Base-by-base conservation (phyloP, 2,329 filamentous ascomycete species). In the Xylogone sp. region DNA sequence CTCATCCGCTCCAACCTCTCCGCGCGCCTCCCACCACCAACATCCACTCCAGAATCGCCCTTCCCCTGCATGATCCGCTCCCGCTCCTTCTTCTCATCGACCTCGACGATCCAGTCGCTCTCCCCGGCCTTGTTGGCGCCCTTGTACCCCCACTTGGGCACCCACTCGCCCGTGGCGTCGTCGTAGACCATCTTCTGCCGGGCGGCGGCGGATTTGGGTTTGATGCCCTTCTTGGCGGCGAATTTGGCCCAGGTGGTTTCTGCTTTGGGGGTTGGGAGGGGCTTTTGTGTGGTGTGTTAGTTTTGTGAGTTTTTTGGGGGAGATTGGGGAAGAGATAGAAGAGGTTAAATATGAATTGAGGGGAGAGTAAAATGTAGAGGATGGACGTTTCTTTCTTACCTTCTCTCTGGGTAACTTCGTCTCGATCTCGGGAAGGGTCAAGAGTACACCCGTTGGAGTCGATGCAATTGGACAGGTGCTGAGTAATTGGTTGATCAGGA, bases 211-310 rank as follows among this genome's bases (percentile, higher is more conserved):
- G 83, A 87, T 81, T 92, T 96, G 71, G 85, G 84, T 75, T 88
- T 89, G 74, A 99, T 97, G 51, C 94, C 94, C 80, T 97, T 96
- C 83, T 96, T 96, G 70, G 85, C 87, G 44, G 94, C 94, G 75
- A 99, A 99, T 65, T 87, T 83, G 76, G 96, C 87, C 94, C 94
- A 99, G 70, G 91, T 96, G 53, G 93, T 97, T 60, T 87, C 87
- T 52, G 86, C 77, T 74, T 92, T 94, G 60, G 84, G 81, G 51
- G 83, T 79, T 1, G 94, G 94, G 8, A 97, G 77, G 9, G 90
- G 90, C 73, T 67, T 45, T 45, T 13, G 9, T 24, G 10, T 2
- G 18, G 42, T 54, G 42, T 34, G 53, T 56, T 50, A 53, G 53
- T 29, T 42, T 4, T 4, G 34, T 18, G 27, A 7, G 18, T 18